Evolutionary conservation across 306 rosid species (phyloP).

Genomic region (Betula pendula): DNA sequence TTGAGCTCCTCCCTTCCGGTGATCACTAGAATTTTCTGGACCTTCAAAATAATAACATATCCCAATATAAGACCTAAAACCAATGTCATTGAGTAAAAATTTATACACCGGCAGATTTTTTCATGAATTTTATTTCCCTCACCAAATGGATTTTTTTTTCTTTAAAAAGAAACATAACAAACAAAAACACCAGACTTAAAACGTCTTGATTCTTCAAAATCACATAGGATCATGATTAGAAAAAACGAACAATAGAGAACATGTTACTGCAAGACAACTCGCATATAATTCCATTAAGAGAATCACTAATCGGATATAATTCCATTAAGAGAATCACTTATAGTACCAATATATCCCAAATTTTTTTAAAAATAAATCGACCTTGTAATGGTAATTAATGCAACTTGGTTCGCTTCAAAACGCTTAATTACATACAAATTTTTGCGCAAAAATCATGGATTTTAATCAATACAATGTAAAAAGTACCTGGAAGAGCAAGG

Average conservation of each 20-base stretch:
- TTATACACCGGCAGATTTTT: neutral
- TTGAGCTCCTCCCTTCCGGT: conserved; percentile 51
- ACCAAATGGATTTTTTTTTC: neutral
- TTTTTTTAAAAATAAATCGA: neutral
- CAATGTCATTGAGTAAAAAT: neutral
- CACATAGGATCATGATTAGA: neutral
- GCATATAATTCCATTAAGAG: neutral
- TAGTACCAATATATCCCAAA: neutral
- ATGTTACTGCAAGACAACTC: neutral
- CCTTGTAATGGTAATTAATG: neutral
- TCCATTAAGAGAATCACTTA: too few relatives aligned
- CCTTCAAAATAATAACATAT: conserved; percentile 32
- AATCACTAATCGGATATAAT: neutral
- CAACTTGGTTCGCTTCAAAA: too few relatives aligned
- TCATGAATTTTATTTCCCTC: neutral
- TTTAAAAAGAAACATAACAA: neutral
- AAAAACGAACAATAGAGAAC: neutral
- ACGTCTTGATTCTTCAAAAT: neutral
- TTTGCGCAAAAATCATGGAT: too few relatives aligned
- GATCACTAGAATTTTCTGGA: conserved; percentile 58
- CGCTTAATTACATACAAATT: too few relatives aligned
- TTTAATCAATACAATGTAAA: neutral
- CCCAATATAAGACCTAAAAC: neutral
- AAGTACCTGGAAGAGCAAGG: conserved; percentile 82
- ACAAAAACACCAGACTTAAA: neutral